These are phyloP conservation scores for Luzula sylvatica DNA, from an alignment of 176 grass and related monocot species.

Conservation along the genomic window DNA sequence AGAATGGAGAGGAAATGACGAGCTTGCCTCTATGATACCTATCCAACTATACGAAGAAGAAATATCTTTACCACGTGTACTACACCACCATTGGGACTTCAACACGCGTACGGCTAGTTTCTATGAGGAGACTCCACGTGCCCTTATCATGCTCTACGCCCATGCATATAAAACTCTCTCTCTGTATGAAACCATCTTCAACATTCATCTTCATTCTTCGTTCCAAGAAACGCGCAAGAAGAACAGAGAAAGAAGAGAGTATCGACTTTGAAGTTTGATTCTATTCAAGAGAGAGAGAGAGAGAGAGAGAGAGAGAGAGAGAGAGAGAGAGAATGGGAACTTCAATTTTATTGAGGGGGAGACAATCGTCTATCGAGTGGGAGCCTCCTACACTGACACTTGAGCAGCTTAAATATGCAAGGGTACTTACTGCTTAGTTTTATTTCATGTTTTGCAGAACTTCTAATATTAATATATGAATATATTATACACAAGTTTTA, in stretches of 20 bases:
- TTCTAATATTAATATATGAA: background rate
- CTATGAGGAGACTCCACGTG: background rate
- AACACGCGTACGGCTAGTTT: background rate
- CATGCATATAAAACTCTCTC: background rate
- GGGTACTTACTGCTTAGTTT: constrained; percentile 21
- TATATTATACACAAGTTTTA: background rate
- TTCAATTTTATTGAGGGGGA: constrained; percentile 5
- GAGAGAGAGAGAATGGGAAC: constrained; percentile 10
- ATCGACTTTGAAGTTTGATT: background rate
- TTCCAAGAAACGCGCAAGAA: background rate
- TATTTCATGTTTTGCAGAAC: background rate
- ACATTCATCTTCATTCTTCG: background rate
- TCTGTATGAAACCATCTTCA: background rate
- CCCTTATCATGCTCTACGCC: background rate
- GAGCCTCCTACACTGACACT: constrained; percentile 59
- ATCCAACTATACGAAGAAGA: background rate
- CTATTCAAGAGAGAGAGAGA: background rate
- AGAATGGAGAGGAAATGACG: too few relatives aligned
- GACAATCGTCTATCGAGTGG: constrained; percentile 30
- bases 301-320: background rate
- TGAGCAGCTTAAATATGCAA: constrained; percentile 44
- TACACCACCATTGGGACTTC: background rate
- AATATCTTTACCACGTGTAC: background rate
- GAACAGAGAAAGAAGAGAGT: background rate
- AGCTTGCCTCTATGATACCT: background rate